Evolutionary conservation across 2,329 filamentous ascomycete genomes (phyloP).

Genomic region (Exophiala calicioides): DNA sequence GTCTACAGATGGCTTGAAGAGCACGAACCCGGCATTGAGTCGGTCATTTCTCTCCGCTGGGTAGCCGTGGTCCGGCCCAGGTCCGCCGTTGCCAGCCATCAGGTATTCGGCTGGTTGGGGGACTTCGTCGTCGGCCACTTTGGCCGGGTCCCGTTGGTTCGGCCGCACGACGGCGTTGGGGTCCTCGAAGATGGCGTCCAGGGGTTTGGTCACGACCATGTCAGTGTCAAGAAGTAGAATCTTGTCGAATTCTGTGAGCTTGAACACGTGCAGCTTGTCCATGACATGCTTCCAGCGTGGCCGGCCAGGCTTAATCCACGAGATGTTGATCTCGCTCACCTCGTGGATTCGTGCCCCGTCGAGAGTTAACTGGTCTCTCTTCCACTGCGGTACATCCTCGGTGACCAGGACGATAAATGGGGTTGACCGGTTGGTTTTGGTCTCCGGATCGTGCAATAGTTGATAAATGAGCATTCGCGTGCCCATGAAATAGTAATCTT

Average conservation of each 20-base stretch:
- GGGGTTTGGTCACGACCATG: constrained; percentile 45
- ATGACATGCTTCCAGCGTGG: constrained; percentile 47
- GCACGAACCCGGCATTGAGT: constrained; percentile 46
- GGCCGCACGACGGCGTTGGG: constrained; percentile 23
- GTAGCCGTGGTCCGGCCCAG: constrained; percentile 39
- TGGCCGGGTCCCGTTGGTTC: constrained; percentile 20
- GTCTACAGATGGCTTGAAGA: constrained; percentile 37
- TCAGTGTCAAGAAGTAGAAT: constrained; percentile 50
- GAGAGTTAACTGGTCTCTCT: constrained; percentile 37
- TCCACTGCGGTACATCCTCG: constrained; percentile 34
- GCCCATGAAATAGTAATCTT: constrained; percentile 44
- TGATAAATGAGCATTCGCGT: constrained; percentile 45
- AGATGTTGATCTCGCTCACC: constrained; percentile 40
- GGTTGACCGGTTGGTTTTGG: constrained; percentile 37
- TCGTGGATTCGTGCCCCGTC: constrained; percentile 45
- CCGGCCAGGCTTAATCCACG: constrained; percentile 34
- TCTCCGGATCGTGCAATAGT: constrained; percentile 42
- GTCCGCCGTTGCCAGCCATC: constrained; percentile 37
- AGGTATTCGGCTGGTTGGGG: constrained; percentile 38
- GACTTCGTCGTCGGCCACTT: constrained; percentile 35
- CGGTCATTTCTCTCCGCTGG: constrained; percentile 29
- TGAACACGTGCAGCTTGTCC: constrained; percentile 46
- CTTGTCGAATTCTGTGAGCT: constrained; percentile 44
- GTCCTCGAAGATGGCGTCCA: constrained; percentile 42
- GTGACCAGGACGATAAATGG: constrained; percentile 44